A percentile compares a stretch with the other conserved stretches of the same genome.
Conservation (phyloP, 192 early-diverging fungal genomes). For the Podila verticillata region DNA sequence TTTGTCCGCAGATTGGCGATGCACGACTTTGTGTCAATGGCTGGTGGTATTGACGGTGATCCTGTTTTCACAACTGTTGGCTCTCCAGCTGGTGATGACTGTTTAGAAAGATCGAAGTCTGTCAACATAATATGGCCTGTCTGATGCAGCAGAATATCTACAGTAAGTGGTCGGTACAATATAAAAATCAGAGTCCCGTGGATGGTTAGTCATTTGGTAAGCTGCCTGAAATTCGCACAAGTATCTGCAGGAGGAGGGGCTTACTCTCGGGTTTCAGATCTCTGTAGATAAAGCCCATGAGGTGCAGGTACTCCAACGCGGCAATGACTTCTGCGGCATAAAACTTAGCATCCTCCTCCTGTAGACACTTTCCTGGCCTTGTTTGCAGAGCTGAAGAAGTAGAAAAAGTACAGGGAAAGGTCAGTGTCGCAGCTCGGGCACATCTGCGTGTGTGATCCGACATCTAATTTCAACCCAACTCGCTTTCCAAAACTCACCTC, state of each 20-base stretch:
- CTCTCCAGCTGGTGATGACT: conserved; percentile 83
- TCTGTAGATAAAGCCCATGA: conserved; percentile 96
- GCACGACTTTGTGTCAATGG: conserved; percentile 89
- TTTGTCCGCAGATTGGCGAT: conserved; percentile 91
- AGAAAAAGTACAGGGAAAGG: background rate
- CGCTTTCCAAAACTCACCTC: conserved; percentile 60
- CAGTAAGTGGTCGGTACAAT: background rate
- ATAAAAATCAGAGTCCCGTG: too few relatives aligned
- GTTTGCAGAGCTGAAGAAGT: conserved; percentile 75
- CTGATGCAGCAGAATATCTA: conserved; percentile 90
- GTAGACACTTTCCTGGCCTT: conserved; percentile 87
- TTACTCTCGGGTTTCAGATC: conserved; percentile 98
- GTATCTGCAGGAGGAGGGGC: conserved; percentile 5
- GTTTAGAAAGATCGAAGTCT: conserved; percentile 99
- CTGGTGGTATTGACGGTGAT: conserved; percentile 65
- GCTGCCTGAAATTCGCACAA: too few relatives aligned
- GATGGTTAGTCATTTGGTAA: too few relatives aligned
- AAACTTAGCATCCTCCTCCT: conserved; percentile 92
- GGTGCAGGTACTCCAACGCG: conserved; percentile 95
- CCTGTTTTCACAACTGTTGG: conserved; percentile 71
- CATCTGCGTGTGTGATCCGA: conserved; percentile 23
- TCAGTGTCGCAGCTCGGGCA: background rate
- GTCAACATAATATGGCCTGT: conserved; percentile 97
- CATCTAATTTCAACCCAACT: background rate
- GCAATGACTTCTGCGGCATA: conserved; percentile 97